Conservation (phyloP, 768 basidiomycete species). For the Postia placenta region DNA sequence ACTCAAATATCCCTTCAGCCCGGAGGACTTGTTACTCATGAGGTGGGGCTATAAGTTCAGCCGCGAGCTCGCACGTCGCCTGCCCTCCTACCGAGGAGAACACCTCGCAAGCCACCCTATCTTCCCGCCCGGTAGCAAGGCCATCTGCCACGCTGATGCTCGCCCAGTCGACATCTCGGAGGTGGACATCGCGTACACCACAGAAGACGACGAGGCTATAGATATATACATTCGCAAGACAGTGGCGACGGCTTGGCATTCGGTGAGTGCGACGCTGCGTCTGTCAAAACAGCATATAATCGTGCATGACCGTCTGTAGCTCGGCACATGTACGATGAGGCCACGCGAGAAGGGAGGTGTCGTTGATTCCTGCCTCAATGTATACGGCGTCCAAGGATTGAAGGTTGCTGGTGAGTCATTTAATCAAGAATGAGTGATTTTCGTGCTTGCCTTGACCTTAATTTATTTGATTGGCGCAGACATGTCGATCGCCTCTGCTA, state of each 20-base stretch:
- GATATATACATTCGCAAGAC: conserved; percentile 20
- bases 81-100: conserved; percentile 35
- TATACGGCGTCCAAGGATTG: conserved; percentile 51
- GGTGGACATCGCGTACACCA: conserved; percentile 25
- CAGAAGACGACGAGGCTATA: conserved; percentile 28
- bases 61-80: conserved; percentile 50
- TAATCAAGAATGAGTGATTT: neutral
- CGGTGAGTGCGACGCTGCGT: conserved; percentile 21
- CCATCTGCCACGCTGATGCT: conserved; percentile 12
- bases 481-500: conserved; percentile 32
- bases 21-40: conserved; percentile 31
- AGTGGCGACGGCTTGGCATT: conserved; percentile 20
- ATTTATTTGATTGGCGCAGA: conserved; percentile 29
- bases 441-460: neutral
- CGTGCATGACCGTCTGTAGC: conserved; percentile 25
- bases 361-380: conserved; percentile 51
- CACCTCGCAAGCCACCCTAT: conserved; percentile 19
- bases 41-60: conserved; percentile 48
- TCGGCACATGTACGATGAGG: conserved; percentile 68
- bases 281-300: too few relatives aligned
- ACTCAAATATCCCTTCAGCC: too few relatives aligned
- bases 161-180: conserved; percentile 21
- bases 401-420: conserved; percentile 28
- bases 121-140: conserved; percentile 24
- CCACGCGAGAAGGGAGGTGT: conserved; percentile 51